Conservation (phyloP, 163 green algal genomes). For the Scenedesmus sp. region DNA sequence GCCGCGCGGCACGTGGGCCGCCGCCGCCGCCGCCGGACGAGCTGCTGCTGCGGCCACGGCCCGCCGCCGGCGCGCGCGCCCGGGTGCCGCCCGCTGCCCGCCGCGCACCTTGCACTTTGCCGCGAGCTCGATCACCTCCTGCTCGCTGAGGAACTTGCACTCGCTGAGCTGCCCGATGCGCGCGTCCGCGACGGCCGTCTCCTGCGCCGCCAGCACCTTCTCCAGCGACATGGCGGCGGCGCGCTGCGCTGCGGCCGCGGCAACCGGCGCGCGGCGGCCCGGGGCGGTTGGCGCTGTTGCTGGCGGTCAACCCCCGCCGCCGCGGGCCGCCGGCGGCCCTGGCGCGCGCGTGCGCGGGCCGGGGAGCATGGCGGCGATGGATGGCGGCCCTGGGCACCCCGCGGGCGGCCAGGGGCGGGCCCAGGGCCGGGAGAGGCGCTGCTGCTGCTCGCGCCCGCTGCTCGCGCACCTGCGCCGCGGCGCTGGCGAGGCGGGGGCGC, state of each 20-base stretch:
- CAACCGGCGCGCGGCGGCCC: neutral
- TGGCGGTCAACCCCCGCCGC: neutral
- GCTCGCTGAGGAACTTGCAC: constrained; percentile 87
- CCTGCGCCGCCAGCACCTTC: constrained; percentile 60
- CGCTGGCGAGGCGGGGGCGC: too few relatives aligned
- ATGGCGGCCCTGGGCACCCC: too few relatives aligned
- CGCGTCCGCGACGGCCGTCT: constrained; percentile 72
- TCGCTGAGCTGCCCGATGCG: constrained; percentile 90
- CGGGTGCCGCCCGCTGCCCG: constrained; percentile 49
- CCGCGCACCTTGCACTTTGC: constrained; percentile 83
- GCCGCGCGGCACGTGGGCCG: too few relatives aligned
- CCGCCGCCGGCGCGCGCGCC: too few relatives aligned
- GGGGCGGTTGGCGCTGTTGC: constrained; percentile 15
- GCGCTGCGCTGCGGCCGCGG: neutral
- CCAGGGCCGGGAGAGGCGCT: too few relatives aligned
- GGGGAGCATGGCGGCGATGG: too few relatives aligned
- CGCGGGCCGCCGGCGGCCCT: neutral
- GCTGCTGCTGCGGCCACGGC: neutral
- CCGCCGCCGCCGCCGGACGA: too few relatives aligned
- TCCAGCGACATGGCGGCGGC: constrained; percentile 42
- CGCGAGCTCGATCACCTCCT: constrained; percentile 91
- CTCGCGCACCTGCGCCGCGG: too few relatives aligned
- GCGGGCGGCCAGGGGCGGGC: too few relatives aligned
- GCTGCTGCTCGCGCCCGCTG: neutral
- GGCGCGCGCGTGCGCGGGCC: neutral